A percentile compares a stretch with the other conserved stretches of the same genome.
Evolutionary conservation across 352 stramenopile genomes (phyloP).

Genomic region (Lagenidium sp.): DNA sequence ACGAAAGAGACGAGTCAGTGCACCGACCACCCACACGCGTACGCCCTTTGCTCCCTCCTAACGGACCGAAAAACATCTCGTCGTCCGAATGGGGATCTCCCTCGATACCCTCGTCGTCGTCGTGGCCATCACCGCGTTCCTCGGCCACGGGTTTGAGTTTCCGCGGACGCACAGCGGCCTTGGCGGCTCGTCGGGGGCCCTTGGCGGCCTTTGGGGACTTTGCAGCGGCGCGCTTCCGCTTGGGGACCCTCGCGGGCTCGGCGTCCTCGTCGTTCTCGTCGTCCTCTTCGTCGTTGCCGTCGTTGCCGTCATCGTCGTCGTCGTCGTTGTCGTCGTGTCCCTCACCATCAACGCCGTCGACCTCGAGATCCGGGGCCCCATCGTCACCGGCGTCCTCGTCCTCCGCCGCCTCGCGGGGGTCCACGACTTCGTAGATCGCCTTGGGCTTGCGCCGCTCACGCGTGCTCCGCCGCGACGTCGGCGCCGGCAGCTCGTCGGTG

Average conservation of each 20-base stretch:
- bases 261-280: conserved; percentile 10
- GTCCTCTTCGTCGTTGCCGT: conserved; percentile 13
- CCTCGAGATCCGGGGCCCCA: conserved; percentile 9
- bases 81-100: conserved; percentile 12
- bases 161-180: conserved; percentile 8
- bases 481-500: too few relatives aligned
- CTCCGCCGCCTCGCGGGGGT: conserved; percentile 17
- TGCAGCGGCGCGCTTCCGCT: not conserved
- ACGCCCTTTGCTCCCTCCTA: not conserved
- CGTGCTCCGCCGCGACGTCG: conserved; percentile 43
- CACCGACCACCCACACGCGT: not conserved
- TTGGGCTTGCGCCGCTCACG: conserved; percentile 59
- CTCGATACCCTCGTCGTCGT: conserved; percentile 3
- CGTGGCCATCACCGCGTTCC: conserved; percentile 14
- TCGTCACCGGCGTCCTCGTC: not conserved
- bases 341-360: conserved; percentile 5
- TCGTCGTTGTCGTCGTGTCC: conserved; percentile 12
- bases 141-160: conserved; percentile 28
- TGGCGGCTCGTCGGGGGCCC: too few relatives aligned
- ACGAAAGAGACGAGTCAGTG: not conserved
- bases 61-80: conserved; percentile 18
- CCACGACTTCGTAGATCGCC: conserved; percentile 60
- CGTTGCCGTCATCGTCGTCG: conserved; percentile 11
- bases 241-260: conserved; percentile 3
- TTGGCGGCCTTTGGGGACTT: too few relatives aligned